Evolutionary conservation across 2,329 filamentous ascomycete species (phyloP).

Genomic region (Alternaria ventricosa): DNA sequence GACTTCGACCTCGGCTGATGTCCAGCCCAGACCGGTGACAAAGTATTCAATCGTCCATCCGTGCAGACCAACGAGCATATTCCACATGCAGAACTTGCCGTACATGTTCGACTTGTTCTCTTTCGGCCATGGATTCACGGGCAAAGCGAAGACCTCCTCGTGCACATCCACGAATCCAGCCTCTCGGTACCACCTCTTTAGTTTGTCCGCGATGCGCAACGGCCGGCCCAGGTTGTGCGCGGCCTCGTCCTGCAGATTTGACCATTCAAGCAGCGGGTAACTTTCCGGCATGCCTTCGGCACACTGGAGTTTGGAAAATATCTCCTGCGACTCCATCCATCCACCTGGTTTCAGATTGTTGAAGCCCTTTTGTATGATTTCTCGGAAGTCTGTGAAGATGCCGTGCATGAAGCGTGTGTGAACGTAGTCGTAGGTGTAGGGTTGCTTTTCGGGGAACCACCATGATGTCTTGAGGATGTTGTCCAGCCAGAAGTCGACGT

Average conservation of each 20-base stretch:
- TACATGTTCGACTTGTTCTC: constrained; percentile 56
- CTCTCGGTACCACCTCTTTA: constrained; percentile 62
- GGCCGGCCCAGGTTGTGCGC: constrained; percentile 55
- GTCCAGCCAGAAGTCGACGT: constrained; percentile 77
- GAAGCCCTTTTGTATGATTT: constrained; percentile 60
- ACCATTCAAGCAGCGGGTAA: constrained; percentile 59
- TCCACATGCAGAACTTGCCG: constrained; percentile 57
- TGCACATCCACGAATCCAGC: constrained; percentile 65
- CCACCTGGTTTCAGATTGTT: constrained; percentile 64
- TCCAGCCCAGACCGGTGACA: constrained; percentile 53
- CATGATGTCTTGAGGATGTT: constrained; percentile 67
- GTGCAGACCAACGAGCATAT: constrained; percentile 55
- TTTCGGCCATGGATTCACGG: constrained; percentile 59
- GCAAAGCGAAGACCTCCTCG: constrained; percentile 60
- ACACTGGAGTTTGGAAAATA: constrained; percentile 55
- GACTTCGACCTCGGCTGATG: constrained; percentile 53
- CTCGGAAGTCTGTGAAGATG: constrained; percentile 62
- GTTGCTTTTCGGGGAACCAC: constrained; percentile 53
- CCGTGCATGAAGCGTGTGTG: constrained; percentile 66
- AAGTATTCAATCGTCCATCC: constrained; percentile 54
- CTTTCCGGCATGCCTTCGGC: constrained; percentile 60
- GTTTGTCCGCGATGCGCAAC: constrained; percentile 60
- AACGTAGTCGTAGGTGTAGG: constrained; percentile 61
- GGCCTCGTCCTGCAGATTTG: constrained; percentile 51
- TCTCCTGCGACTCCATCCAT: constrained; percentile 55